These are phyloP conservation scores for Aspergillus hortae DNA, from an alignment of 2,329 filamentous ascomycete species.

Conservation along the genomic window DNA sequence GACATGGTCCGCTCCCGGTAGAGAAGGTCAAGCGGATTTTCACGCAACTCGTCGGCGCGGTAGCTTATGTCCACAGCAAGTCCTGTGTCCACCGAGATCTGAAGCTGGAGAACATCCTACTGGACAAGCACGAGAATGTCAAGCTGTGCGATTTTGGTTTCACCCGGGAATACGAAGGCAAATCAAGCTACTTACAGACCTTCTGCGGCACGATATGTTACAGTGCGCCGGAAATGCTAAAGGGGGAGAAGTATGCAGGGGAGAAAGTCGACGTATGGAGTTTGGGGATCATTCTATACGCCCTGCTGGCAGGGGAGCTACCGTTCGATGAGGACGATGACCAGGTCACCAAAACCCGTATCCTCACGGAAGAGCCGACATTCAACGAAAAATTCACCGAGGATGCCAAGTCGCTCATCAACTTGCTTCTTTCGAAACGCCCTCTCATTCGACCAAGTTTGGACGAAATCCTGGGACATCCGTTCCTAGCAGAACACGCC, in stretches of 20 bases:
- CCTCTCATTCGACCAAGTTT: slow-evolving; percentile 78
- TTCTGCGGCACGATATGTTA: slow-evolving; percentile 98
- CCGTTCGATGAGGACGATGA: slow-evolving; percentile 98
- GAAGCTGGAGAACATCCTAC: slow-evolving; percentile 92
- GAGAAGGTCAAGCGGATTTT: slow-evolving; percentile 94
- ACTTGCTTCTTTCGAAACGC: slow-evolving; percentile 80
- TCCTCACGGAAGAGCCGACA: slow-evolving; percentile 78
- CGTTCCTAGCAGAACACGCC: slow-evolving; percentile 83
- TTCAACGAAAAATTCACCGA: slow-evolving; percentile 77
- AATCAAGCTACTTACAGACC: slow-evolving; percentile 90
- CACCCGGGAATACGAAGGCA: slow-evolving; percentile 93
- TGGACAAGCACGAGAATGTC: slow-evolving; percentile 96
- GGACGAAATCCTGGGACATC: slow-evolving; percentile 79
- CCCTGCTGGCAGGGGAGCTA: slow-evolving; percentile 73
- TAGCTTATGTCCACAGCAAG: slow-evolving; percentile 90
- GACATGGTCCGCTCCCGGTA: slow-evolving; percentile 77
- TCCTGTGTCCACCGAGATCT: slow-evolving; percentile 95
- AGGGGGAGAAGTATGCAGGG: slow-evolving; percentile 94
- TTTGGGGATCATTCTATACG: slow-evolving; percentile 85
- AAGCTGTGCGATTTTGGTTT: slow-evolving; percentile 98
- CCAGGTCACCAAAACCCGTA: slow-evolving; percentile 76
- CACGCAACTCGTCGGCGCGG: slow-evolving; percentile 89
- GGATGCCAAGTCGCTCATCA: slow-evolving; percentile 74
- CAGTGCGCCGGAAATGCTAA: slow-evolving; percentile 96
- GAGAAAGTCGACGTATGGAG: slow-evolving; percentile 99